Evolutionary conservation across 2,329 filamentous ascomycete genomes (phyloP).

Genomic region (Aspergillus sojae): DNA sequence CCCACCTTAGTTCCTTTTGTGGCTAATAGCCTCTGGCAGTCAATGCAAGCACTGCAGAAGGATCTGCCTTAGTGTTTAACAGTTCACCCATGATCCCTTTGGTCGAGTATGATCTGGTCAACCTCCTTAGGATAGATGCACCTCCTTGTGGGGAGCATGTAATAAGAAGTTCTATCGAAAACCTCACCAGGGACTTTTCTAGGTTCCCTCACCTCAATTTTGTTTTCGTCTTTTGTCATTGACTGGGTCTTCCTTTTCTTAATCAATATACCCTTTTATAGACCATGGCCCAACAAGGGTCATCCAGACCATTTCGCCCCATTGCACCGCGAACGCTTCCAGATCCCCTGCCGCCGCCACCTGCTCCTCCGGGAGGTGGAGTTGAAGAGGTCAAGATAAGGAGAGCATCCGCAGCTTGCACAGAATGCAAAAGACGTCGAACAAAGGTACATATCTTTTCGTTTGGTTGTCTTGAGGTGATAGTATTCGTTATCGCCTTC

Average conservation of each 20-base stretch:
- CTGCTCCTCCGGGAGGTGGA: slow-evolving; percentile 13
- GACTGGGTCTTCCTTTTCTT: neutral
- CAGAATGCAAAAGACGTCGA: slow-evolving; percentile 40
- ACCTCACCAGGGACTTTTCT: neutral
- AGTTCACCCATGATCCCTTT: neutral
- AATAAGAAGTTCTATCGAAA: neutral
- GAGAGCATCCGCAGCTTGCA: slow-evolving; percentile 41
- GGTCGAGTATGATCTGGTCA: slow-evolving; percentile 12
- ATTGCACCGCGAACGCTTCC: slow-evolving; percentile 34
- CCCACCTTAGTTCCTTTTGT: neutral
- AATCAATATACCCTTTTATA: slow-evolving; percentile 6
- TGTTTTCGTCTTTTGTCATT: slow-evolving; percentile 7
- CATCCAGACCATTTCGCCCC: slow-evolving; percentile 29
- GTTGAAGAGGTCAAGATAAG: slow-evolving; percentile 37
- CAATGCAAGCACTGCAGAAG: slow-evolving; percentile 5
- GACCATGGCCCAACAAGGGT: slow-evolving; percentile 33
- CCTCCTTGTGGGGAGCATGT: slow-evolving; percentile 17
- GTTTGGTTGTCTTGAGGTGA: neutral
- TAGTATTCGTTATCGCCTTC: neutral
- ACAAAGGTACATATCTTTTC: slow-evolving; percentile 35
- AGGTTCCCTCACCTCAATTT: slow-evolving; percentile 6
- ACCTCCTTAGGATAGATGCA: slow-evolving; percentile 16
- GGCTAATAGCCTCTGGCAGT: slow-evolving; percentile 1
- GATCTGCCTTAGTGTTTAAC: slow-evolving; percentile 7
- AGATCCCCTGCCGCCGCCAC: slow-evolving; percentile 21